phyloP scores from a whole-genome alignment of 129 eudicot genomes.

The Tagetes erecta region DNA sequence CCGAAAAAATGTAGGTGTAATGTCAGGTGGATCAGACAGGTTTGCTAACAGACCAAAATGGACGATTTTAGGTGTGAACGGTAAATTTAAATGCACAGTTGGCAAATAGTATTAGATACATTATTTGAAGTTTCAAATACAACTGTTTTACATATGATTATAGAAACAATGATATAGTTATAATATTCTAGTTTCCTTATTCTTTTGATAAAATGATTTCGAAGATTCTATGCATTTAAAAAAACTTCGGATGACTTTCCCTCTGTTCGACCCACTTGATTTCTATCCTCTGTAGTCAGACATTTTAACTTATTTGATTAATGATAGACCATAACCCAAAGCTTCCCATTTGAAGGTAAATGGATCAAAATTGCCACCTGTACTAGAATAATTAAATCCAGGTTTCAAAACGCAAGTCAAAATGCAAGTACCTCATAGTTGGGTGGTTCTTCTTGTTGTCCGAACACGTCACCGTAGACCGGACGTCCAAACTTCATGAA shows the following conservation, averaged over 20 bases:
- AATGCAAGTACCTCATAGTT: slow-evolving; percentile 67
- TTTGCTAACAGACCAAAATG: background rate
- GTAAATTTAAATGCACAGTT: background rate
- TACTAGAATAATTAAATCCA: background rate
- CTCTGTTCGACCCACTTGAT: background rate
- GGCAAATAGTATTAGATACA: background rate
- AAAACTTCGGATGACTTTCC: background rate
- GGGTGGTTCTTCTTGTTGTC: slow-evolving; percentile 81
- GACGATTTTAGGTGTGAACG: background rate
- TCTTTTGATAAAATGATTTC: background rate
- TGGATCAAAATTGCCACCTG: background rate
- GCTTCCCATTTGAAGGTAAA: background rate
- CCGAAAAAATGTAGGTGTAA: background rate
- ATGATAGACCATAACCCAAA: background rate
- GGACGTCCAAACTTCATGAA: slow-evolving; percentile 80
- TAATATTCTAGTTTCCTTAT: background rate
- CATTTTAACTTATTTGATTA: background rate
- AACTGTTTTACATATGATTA: background rate
- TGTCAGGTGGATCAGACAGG: background rate
- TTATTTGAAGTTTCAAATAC: background rate
- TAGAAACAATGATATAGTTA: background rate
- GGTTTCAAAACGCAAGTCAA: background rate
- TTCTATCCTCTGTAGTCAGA: background rate
- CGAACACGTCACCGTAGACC: slow-evolving; percentile 91
- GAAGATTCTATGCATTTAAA: too few relatives aligned